phyloP scores from a whole-genome alignment of 192 early-diverging fungal genomes.

The Coemansia sp. region DNA sequence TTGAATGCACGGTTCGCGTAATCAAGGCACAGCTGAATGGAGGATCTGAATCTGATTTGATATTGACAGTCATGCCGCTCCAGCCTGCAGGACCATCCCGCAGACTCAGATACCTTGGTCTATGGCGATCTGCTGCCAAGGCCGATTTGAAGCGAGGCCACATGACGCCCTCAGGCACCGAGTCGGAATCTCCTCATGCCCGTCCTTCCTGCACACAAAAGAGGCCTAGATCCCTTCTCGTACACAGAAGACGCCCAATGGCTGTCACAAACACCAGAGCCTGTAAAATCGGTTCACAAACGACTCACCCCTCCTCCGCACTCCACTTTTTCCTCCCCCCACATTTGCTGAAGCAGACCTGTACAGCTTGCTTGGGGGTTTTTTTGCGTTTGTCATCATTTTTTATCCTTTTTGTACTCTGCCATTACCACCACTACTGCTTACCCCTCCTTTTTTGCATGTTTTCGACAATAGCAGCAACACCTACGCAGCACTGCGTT shows the following conservation, averaged over 20 bases:
- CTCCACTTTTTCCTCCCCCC: background rate
- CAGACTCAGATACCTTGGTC: background rate
- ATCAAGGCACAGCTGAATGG: background rate
- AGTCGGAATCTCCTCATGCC: background rate
- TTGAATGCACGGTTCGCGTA: background rate
- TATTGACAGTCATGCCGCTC: background rate
- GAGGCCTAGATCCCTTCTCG: background rate
- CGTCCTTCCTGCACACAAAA: background rate
- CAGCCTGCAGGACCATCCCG: background rate
- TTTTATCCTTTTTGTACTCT: background rate
- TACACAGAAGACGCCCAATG: background rate
- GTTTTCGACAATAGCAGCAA: slow-evolving; percentile 33
- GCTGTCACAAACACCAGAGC: background rate
- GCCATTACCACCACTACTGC: background rate
- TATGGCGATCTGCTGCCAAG: background rate
- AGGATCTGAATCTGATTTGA: background rate
- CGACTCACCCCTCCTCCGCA: background rate
- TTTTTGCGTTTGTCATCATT: background rate
- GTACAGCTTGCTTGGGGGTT: background rate
- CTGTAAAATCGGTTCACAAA: background rate
- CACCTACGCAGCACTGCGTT: background rate
- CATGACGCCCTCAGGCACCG: background rate
- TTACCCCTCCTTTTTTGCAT: slow-evolving; percentile 5
- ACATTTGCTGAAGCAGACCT: background rate
- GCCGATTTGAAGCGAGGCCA: background rate